phyloP scores from a whole-genome alignment of 2,329 filamentous ascomycete species.

The Capronia epimyces region DNA sequence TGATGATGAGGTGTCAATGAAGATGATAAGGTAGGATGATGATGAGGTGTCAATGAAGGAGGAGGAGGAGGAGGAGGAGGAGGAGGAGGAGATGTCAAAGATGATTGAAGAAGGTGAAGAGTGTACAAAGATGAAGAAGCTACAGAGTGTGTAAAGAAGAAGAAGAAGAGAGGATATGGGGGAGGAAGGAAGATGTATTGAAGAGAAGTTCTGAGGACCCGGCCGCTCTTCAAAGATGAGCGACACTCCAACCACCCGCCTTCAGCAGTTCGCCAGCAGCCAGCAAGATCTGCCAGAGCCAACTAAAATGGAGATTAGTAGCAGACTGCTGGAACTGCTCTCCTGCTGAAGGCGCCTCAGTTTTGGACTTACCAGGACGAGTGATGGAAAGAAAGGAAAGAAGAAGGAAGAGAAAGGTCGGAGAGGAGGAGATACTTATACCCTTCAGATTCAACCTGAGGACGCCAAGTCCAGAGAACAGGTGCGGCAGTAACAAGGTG shows the following conservation, averaged over 20 bases:
- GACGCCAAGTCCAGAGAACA: neutral
- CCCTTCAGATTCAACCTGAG: no score
- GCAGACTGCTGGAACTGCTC: neutral
- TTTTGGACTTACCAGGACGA: conserved; percentile 4
- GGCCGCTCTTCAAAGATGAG: no score
- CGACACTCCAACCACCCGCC: neutral
- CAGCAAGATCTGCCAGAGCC: neutral
- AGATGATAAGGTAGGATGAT: no score
- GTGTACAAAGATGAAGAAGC: no score
- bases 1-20: no score
- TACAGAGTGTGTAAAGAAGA: no score
- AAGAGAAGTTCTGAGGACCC: conserved; percentile 5
- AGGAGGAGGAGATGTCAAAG: no score
- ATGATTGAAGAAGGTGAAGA: no score
- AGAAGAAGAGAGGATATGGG: no score
- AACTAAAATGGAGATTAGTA: conserved; percentile 16
- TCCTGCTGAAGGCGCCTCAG: conserved; percentile 6
- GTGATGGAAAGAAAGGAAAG: conserved; percentile 1
- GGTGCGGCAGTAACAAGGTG: neutral
- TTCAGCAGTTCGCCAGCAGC: neutral
- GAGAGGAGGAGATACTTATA: conserved; percentile 1
- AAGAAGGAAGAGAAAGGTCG: neutral
- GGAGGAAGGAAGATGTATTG: no score
- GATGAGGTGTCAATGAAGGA: no score
- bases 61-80: no score